Evolutionary conservation across 495 filamentous ascomycete species (phyloP).

Genomic region (Tuber microsphaerosporum): DNA sequence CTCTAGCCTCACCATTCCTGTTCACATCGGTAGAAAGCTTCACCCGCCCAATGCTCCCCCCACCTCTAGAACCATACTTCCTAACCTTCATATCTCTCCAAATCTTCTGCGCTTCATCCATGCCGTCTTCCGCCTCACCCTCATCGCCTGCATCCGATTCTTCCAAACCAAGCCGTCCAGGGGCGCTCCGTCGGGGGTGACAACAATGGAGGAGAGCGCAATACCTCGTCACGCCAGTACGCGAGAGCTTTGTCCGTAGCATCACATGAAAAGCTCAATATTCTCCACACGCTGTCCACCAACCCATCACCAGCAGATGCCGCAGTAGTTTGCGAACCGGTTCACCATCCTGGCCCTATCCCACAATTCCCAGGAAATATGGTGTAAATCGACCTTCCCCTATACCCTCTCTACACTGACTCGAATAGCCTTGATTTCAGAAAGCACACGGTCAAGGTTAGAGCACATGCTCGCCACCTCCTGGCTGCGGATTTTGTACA

Average conservation of each 20-base stretch:
- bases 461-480: conserved; percentile 29
- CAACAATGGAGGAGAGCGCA: not conserved
- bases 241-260: not conserved
- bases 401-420: not conserved
- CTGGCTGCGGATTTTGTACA: conserved; percentile 25
- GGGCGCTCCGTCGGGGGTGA: not conserved
- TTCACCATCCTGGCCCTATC: conserved; percentile 27
- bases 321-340: conserved; percentile 1
- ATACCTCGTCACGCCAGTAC: not conserved
- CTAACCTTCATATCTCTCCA: conserved; percentile 29
- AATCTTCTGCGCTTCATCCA: conserved; percentile 27
- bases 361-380: conserved; percentile 23
- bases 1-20: not conserved
- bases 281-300: not conserved
- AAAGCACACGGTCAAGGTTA: conserved; percentile 17
- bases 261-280: not conserved
- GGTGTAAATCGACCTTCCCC: conserved; percentile 4
- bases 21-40: conserved; percentile 8
- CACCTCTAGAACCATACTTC: conserved; percentile 21
- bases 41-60: conserved; percentile 15
- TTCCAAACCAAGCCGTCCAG: not conserved
- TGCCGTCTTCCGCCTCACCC: not conserved
- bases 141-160: not conserved
- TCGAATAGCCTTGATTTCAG: conserved; percentile 20
- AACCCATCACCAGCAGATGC: not conserved